Evolutionary conservation across 2,329 filamentous ascomycete species (phyloP).

Genomic region (Proliferodiscus dingleyae): DNA sequence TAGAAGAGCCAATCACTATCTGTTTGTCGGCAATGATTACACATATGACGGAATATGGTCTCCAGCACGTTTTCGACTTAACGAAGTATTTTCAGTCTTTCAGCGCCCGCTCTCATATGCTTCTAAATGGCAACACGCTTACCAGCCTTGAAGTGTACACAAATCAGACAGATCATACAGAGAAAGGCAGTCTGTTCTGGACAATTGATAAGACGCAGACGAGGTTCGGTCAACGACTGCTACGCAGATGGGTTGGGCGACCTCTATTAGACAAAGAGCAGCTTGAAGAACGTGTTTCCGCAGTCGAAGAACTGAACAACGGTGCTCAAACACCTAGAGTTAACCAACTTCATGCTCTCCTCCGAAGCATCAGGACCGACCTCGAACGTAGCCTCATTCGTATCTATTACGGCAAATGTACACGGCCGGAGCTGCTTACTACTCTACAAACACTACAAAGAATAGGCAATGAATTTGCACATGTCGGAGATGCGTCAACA

Average conservation of each 20-base stretch:
- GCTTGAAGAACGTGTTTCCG: slow-evolving; percentile 73
- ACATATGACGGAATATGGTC: slow-evolving; percentile 83
- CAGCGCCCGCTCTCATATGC: slow-evolving; percentile 89
- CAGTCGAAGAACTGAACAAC: slow-evolving; percentile 80
- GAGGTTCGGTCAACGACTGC: slow-evolving; percentile 77
- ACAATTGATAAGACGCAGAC: slow-evolving; percentile 89
- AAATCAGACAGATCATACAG: slow-evolving; percentile 81
- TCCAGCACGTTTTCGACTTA: slow-evolving; percentile 92
- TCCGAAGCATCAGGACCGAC: slow-evolving; percentile 70
- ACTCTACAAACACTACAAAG: slow-evolving; percentile 81
- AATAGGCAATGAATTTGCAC: slow-evolving; percentile 71
- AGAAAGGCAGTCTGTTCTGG: slow-evolving; percentile 92
- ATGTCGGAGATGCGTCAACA: slow-evolving; percentile 59
- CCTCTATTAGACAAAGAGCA: slow-evolving; percentile 72
- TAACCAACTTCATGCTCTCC: slow-evolving; percentile 67
- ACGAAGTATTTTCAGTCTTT: slow-evolving; percentile 98
- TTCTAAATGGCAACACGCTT: slow-evolving; percentile 90
- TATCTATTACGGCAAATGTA: slow-evolving; percentile 96
- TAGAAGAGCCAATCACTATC: slow-evolving; percentile 81
- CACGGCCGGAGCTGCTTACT: slow-evolving; percentile 77
- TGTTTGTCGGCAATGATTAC: slow-evolving; percentile 96
- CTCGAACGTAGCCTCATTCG: slow-evolving; percentile 90
- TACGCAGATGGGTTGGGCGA: slow-evolving; percentile 92
- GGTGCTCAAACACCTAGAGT: slow-evolving; percentile 61
- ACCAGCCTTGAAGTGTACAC: slow-evolving; percentile 94